phyloP scores from a whole-genome alignment of 768 basidiomycete genomes.

The Boletus rubroflammeus region DNA sequence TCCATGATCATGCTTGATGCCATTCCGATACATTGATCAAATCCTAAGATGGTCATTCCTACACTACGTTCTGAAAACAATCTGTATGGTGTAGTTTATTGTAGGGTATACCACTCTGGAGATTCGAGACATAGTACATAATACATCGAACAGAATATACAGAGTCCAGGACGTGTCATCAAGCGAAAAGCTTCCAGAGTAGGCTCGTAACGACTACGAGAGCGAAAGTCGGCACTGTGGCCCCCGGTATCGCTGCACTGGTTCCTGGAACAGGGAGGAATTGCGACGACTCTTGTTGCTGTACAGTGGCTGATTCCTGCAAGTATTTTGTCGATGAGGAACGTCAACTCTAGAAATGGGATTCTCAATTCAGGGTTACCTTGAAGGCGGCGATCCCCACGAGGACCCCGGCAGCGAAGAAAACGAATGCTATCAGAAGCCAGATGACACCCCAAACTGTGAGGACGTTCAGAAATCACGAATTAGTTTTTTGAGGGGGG shows the following conservation, averaged over 20 bases:
- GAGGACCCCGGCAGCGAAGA: slow-evolving; percentile 72
- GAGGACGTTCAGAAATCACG: slow-evolving; percentile 1
- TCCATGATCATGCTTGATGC: not conserved
- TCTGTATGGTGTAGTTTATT: not conserved
- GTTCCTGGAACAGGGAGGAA: slow-evolving; percentile 64
- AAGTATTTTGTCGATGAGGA: not conserved
- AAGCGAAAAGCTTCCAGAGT: slow-evolving; percentile 25
- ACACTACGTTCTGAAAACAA: not conserved
- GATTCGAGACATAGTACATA: no score
- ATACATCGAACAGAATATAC: slow-evolving; percentile 8
- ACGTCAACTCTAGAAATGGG: not conserved
- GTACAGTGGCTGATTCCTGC: slow-evolving; percentile 59
- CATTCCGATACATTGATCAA: not conserved
- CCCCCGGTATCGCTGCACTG: slow-evolving; percentile 32
- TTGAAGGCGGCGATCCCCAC: slow-evolving; percentile 82
- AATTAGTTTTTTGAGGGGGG: not conserved
- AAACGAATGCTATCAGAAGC: slow-evolving; percentile 70
- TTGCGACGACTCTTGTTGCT: slow-evolving; percentile 46
- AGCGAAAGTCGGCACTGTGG: slow-evolving; percentile 23
- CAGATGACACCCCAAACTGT: slow-evolving; percentile 88
- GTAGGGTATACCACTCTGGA: not conserved
- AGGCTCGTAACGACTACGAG: slow-evolving; percentile 21
- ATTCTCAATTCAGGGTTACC: slow-evolving; percentile 42
- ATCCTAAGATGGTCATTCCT: not conserved
- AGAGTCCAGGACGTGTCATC: not conserved